Conservation (phyloP, 2,329 filamentous ascomycete species). For the Neonectria hederae region DNA sequence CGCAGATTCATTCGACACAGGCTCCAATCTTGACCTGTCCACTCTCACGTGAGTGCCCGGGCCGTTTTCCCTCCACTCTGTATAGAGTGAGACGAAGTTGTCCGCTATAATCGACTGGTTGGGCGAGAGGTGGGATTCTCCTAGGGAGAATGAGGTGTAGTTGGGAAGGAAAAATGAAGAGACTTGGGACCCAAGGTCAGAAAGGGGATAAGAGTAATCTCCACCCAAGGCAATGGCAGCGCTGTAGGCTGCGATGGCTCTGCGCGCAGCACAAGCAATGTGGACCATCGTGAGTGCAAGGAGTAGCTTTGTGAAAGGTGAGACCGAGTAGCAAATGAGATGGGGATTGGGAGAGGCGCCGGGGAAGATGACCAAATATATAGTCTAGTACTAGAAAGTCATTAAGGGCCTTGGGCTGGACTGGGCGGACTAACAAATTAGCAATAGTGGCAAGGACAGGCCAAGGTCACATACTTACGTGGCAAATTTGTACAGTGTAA, state of each 20-base stretch:
- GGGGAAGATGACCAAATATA: no score
- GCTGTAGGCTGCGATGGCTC: neutral
- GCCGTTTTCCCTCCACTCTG: neutral
- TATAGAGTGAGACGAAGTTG: neutral
- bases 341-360: no score
- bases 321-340: no score
- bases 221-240: slow-evolving; percentile 1
- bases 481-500: no score
- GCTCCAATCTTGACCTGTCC: neutral
- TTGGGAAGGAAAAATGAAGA: slow-evolving; percentile 1
- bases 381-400: no score
- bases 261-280: neutral
- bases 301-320: no score
- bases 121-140: no score
- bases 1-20: neutral
- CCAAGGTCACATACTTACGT: no score
- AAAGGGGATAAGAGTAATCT: neutral
- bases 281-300: neutral
- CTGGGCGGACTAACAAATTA: no score
- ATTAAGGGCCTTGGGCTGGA: no score
- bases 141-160: slow-evolving; percentile 1
- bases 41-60: neutral
- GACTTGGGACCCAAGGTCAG: neutral
- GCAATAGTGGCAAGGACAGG: no score
- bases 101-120: neutral